Percentiles rank a stretch among this genome's conserved stretches.
Conservation (phyloP, 208 protist genomes). For the Phytomonas sp. region DNA sequence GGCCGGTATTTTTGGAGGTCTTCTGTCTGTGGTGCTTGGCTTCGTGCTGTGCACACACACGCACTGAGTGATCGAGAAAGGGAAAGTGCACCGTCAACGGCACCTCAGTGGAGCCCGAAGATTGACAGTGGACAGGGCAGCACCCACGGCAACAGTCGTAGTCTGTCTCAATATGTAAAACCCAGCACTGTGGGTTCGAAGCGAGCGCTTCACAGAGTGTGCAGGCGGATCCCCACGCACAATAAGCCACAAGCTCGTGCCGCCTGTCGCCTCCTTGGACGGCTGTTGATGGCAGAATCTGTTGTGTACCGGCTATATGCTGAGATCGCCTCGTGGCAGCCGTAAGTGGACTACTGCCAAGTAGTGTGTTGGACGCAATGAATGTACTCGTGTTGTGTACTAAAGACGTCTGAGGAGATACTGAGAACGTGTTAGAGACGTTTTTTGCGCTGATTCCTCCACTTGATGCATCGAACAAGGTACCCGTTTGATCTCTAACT, state of each 20-base stretch:
- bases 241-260: conserved; percentile 33
- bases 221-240: conserved; percentile 70
- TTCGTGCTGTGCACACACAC: conserved; percentile 13
- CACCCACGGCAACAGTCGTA: conserved; percentile 5
- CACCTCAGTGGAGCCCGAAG: not conserved
- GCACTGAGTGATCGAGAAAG: conserved; percentile 38
- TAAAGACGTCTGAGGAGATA: not conserved
- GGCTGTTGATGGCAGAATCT: not conserved
- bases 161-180: conserved; percentile 14
- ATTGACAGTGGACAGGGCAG: not conserved
- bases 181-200: conserved; percentile 37
- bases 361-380: not conserved
- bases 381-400: not conserved
- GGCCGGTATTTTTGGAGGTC: conserved; percentile 13
- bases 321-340: not conserved
- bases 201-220: conserved; percentile 62
- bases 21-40: conserved; percentile 8
- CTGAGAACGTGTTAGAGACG: not conserved
- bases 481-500: not conserved
- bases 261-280: not conserved
- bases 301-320: not conserved
- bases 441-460: not conserved
- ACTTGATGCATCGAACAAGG: not conserved
- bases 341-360: not conserved
- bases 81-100: conserved; percentile 33